A percentile compares a stretch with the other conserved stretches of the same genome.
phyloP scores from a whole-genome alignment of 2,329 filamentous ascomycete genomes.

The Chrysosporium queenslandicum region DNA sequence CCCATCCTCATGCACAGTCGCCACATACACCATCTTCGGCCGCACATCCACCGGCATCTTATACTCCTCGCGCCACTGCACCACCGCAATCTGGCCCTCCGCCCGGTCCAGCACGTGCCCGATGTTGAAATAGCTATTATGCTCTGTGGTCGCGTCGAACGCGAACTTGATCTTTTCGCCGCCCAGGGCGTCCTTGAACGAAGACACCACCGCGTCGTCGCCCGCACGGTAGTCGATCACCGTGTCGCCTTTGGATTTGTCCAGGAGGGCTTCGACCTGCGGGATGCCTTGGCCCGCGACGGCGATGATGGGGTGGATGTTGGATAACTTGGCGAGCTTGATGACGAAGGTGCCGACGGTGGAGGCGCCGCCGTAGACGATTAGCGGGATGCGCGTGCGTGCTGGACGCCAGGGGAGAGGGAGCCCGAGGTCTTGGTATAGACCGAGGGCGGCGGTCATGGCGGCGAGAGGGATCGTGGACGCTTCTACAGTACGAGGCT shows the following conservation, averaged over 20 bases:
- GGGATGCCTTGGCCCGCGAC: conserved; percentile 46
- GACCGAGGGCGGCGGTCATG: conserved; percentile 44
- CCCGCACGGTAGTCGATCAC: conserved; percentile 53
- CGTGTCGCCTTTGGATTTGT: conserved; percentile 45
- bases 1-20: conserved; percentile 22
- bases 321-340: conserved; percentile 45
- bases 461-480: conserved; percentile 49
- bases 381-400: conserved; percentile 29
- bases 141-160: conserved; percentile 50
- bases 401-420: conserved; percentile 42
- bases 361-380: conserved; percentile 43
- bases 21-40: conserved; percentile 30
- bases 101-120: conserved; percentile 35
- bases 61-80: conserved; percentile 38
- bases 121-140: conserved; percentile 41
- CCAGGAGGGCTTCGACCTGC: conserved; percentile 46
- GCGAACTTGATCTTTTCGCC: conserved; percentile 42
- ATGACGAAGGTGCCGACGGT: conserved; percentile 51
- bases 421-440: conserved; percentile 41
- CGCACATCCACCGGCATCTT: conserved; percentile 21
- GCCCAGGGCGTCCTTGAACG: conserved; percentile 25
- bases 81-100: conserved; percentile 30
- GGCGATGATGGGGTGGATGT: conserved; percentile 53
- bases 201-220: conserved; percentile 36
- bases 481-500: conserved; percentile 43